These are phyloP conservation scores for Suhomyces pyralidae DNA, from an alignment of 805 yeast species.

Conservation along the genomic window DNA sequence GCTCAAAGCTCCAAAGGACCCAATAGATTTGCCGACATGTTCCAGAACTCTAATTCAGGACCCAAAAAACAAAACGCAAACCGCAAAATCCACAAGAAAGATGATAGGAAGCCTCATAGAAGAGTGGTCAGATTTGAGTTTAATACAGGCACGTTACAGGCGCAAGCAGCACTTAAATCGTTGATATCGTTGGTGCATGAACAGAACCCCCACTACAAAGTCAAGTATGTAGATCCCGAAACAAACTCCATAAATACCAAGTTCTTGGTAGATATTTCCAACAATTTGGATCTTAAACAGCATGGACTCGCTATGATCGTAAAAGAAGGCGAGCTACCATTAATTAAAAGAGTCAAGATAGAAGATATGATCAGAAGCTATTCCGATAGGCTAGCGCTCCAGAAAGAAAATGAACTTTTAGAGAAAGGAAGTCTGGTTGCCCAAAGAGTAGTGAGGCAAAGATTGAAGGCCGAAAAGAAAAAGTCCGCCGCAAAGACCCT, in stretches of 20 bases:
- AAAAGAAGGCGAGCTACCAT: conserved; percentile 20
- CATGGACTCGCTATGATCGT: conserved; percentile 25
- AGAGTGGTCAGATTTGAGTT: conserved; percentile 14
- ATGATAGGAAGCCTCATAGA: conserved; percentile 4
- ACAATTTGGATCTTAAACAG: conserved; percentile 22
- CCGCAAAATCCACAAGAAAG: neutral
- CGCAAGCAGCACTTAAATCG: conserved; percentile 20
- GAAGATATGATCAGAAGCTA: conserved; percentile 33
- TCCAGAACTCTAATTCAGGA: neutral
- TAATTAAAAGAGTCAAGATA: conserved; percentile 24
- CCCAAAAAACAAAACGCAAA: neutral
- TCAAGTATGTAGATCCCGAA: conserved; percentile 25
- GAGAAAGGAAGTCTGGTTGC: conserved; percentile 34
- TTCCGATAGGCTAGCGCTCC: conserved; percentile 29
- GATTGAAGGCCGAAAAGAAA: conserved; percentile 34
- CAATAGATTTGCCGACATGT: conserved; percentile 7
- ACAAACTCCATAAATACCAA: conserved; percentile 16
- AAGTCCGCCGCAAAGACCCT: conserved; percentile 44
- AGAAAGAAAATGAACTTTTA: conserved; percentile 29
- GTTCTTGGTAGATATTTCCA: conserved; percentile 32
- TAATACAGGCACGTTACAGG: conserved; percentile 19
- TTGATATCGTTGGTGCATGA: conserved; percentile 17
- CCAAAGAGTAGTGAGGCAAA: conserved; percentile 22
- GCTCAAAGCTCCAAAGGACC: neutral
- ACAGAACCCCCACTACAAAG: conserved; percentile 17